These are phyloP conservation scores for Golubevia sp. DNA, from an alignment of 1,284 basidiomycete species.

Conservation along the genomic window DNA sequence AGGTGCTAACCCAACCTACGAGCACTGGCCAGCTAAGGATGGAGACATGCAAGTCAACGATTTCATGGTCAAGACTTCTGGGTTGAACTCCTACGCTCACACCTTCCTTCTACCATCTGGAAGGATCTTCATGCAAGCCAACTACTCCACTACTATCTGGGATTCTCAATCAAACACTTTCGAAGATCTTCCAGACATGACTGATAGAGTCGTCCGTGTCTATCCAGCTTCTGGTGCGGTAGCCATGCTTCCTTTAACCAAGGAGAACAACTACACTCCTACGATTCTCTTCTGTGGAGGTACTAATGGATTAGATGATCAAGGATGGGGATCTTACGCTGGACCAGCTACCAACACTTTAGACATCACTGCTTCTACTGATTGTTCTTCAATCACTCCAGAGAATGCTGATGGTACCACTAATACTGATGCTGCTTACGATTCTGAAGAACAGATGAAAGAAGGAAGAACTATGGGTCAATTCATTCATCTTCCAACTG, in stretches of 20 bases:
- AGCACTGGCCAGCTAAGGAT: constrained; percentile 43
- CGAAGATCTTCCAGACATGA: constrained; percentile 47
- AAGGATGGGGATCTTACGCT: constrained; percentile 53
- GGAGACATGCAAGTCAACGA: not conserved
- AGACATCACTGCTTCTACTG: constrained; percentile 33
- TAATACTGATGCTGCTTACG: constrained; percentile 26
- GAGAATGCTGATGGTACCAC: constrained; percentile 38
- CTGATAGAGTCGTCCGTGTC: constrained; percentile 38
- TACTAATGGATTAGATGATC: constrained; percentile 26
- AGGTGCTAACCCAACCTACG: constrained; percentile 51
- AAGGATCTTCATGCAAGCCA: constrained; percentile 60
- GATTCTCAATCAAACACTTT: constrained; percentile 36
- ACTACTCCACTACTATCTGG: constrained; percentile 52
- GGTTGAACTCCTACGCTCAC: constrained; percentile 60
- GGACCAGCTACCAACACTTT: constrained; percentile 40
- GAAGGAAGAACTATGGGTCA: constrained; percentile 51
- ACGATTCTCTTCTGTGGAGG: constrained; percentile 60
- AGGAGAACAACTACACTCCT: constrained; percentile 49
- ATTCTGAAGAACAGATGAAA: constrained; percentile 43
- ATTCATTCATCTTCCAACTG: constrained; percentile 55
- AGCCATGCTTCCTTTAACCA: constrained; percentile 53
- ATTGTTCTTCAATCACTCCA: constrained; percentile 55
- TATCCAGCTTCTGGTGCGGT: constrained; percentile 56
- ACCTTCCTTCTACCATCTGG: constrained; percentile 57
- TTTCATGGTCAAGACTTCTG: constrained; percentile 45